Evolutionary conservation across 192 early-diverging fungal genomes (phyloP).

Genomic region (Podila epigama): DNA sequence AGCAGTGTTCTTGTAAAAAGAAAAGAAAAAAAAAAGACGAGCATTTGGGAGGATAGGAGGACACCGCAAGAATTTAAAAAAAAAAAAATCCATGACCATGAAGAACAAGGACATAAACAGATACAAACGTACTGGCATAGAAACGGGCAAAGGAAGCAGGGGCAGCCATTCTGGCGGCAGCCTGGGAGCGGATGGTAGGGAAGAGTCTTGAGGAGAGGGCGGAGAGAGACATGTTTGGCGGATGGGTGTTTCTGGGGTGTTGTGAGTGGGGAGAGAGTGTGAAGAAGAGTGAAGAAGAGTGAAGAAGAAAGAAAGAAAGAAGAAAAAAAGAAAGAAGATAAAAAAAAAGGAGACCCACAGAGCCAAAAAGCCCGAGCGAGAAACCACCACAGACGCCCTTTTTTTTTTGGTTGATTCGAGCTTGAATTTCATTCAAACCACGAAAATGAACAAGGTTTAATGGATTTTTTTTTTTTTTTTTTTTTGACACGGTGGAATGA

Average conservation of each 20-base stretch:
- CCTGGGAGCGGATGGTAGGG: conserved; percentile 40
- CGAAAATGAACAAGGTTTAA: neutral
- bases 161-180: conserved; percentile 32
- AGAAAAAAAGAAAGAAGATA: neutral
- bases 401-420: no score
- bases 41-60: no score
- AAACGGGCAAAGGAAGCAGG: conserved; percentile 50
- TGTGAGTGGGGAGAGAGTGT: neutral
- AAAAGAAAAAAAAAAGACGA: neutral
- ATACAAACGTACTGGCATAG: conserved; percentile 54
- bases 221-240: conserved; percentile 26
- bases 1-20: neutral
- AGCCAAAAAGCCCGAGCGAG: neutral
- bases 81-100: neutral
- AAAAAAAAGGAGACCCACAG: neutral
- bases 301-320: neutral
- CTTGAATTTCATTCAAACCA: neutral
- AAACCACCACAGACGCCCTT: no score
- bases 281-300: neutral
- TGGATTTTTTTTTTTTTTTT: conserved; percentile 39
- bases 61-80: no score
- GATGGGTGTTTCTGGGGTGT: no score
- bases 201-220: conserved; percentile 33
- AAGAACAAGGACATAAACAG: neutral
- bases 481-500: conserved; percentile 46